Evolutionary conservation across 495 filamentous ascomycete genomes (phyloP), one percentile per base, ranked within the genome.

Genomic region (Aspergillus kassunensis): DNA sequence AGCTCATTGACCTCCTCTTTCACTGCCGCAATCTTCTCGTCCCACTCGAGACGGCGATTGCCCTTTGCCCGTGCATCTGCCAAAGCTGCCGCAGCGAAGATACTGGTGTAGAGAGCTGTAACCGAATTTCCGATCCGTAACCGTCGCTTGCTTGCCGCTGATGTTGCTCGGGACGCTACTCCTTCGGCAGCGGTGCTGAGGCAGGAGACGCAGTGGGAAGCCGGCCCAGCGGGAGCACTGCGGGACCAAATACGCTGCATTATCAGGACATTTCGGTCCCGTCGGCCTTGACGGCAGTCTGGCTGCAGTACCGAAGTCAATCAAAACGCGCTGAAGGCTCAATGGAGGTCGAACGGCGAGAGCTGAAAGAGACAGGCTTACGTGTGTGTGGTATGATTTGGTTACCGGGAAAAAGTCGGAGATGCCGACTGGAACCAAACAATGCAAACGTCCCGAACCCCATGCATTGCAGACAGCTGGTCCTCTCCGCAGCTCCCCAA

Each of bases 171-270:
- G 19, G 71, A 73, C 44, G 76, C 64, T 34, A 84, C 54, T 25
- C 73, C 72, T 46, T 74, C 74, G 44, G 78, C 68, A 21, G 72
- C 70, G 47, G 80, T 80, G 55, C 65, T 72, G 31, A 82, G 52
- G 66, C 85, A 88, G 49, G 82, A 71, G 49, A 80, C 76, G 68
- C 83, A 89, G 56, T 75, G 77, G 71, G 86, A 88, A 56, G 61
- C 62, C 44, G 80, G 77, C 68, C 79, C 79, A 61, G 73, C 72
- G 72, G 77, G 78, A 60, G 76, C 80, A 70, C 80, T 77, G 65
- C 84, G 84, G 69, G 83, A 86, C 82, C 83, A 87, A 54, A 89
- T 60, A 49, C 76, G 76, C 65, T 85, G 82, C 88, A 91, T 91
- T 69, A 64, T 73, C 66, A 53, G 49, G 56, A 40, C 71, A 72